These are phyloP conservation scores for Penicillium sp. DNA, from an alignment of 2,329 filamentous ascomycete species.

Conservation along the genomic window DNA sequence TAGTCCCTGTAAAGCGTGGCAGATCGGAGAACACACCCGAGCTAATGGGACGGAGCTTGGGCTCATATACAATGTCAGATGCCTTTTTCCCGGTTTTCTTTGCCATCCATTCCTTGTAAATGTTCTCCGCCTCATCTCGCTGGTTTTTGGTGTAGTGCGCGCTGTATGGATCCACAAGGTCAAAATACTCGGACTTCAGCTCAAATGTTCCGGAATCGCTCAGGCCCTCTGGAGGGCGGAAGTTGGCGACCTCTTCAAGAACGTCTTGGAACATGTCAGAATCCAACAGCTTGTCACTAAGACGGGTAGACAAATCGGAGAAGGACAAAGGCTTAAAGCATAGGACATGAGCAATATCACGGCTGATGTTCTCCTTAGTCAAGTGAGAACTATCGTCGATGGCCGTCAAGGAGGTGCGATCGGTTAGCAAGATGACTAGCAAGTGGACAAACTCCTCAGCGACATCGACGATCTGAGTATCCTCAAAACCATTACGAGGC, in stretches of 20 bases:
- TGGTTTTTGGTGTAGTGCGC: slow-evolving; percentile 97
- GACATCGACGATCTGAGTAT: slow-evolving; percentile 85
- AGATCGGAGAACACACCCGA: slow-evolving; percentile 78
- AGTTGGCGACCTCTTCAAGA: slow-evolving; percentile 83
- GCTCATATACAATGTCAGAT: slow-evolving; percentile 89
- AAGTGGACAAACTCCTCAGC: slow-evolving; percentile 96
- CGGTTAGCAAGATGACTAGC: slow-evolving; percentile 85
- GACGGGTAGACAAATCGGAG: slow-evolving; percentile 82
- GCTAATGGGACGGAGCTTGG: slow-evolving; percentile 74
- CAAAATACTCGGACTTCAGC: slow-evolving; percentile 80
- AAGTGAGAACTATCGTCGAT: slow-evolving; percentile 50
- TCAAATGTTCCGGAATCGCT: slow-evolving; percentile 94
- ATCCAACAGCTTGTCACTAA: slow-evolving; percentile 88
- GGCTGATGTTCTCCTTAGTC: slow-evolving; percentile 72
- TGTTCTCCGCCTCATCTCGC: slow-evolving; percentile 88
- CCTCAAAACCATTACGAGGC: slow-evolving; percentile 75
- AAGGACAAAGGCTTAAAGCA: slow-evolving; percentile 97
- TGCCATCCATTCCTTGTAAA: slow-evolving; percentile 84
- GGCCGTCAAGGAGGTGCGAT: slow-evolving; percentile 71
- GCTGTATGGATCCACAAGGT: slow-evolving; percentile 91
- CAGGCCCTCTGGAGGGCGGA: slow-evolving; percentile 86
- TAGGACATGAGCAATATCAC: slow-evolving; percentile 89
- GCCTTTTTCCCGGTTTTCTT: slow-evolving; percentile 80
- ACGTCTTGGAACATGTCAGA: slow-evolving; percentile 85
- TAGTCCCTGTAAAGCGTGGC: slow-evolving; percentile 77